Base-by-base conservation (phyloP, 495 filamentous ascomycete species). In the Talaromyces thailandensis region DNA sequence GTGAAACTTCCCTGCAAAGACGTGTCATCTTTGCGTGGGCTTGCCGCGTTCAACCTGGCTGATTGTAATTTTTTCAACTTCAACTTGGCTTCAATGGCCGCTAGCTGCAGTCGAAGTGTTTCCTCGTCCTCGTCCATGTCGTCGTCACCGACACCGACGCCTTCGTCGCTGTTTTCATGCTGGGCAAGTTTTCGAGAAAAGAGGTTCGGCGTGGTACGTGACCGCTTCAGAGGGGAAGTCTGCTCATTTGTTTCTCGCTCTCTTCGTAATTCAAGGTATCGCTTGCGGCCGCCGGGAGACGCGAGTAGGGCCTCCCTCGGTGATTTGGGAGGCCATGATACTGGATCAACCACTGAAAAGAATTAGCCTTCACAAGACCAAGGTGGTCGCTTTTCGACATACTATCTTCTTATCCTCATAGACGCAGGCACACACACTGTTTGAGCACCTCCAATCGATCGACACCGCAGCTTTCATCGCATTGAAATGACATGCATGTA, bases 31-130 rank as follows among this genome's bases (percentile, higher is more conserved):
- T 53, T 48, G 25, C 69, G 64, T 0, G 66, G 71, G 31, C 57
- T 67, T 9, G 67, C 53, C 16, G 68, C 70, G 2, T 65, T 65
- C 18, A 32, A 25, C 26, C 56, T 76, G 45, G 67, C 78, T 64
- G 86, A 86, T 70, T 90, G 89, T 4, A 98, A 74, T 68, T 88
- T 90, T 72, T 97, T 97, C 65, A 98, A 77, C 75, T 90, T 96
- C 53, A 98, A 76, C 64, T 86, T 85, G 4, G 93, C 90, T 67
- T 97, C 85, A 57, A 98, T 93, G 58, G 87, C 90, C 56, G 89
- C 84, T 24, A 98, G 76, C 68, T 93, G 84, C 64, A 98, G 77
- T 64, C 93, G 79, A 31, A 97, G 71, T 2, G 85, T 92, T 72
- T 97, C 93, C 68, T 97, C 94, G 67, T 98, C 94, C 28, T 98